Conservation (phyloP, 768 basidiomycete genomes). For the Austroboletus eburneus region DNA sequence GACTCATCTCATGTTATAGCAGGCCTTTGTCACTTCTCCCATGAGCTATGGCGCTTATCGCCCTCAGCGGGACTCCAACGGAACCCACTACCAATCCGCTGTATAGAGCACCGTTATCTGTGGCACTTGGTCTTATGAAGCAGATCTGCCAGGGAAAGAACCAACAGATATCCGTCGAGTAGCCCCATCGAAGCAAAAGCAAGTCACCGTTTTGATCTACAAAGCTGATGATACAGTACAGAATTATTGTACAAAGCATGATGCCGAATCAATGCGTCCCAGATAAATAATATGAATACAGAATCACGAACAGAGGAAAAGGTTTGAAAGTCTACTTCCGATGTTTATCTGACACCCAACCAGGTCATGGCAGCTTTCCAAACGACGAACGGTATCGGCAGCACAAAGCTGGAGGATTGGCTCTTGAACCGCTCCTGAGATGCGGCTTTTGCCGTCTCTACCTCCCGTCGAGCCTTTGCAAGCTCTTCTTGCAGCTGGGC, state of each 20-base stretch:
- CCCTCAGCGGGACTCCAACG: too few species aligned
- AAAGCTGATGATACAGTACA: slow-evolving; percentile 1
- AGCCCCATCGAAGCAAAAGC: background rate
- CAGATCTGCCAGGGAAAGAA: too few species aligned
- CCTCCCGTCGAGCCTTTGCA: slow-evolving; percentile 25
- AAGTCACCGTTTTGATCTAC: background rate
- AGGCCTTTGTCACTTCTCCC: too few species aligned
- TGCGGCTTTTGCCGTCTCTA: slow-evolving; percentile 17
- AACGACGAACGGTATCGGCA: slow-evolving; percentile 33
- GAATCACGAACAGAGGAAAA: background rate
- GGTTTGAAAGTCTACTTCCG: background rate
- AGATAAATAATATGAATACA: slow-evolving; percentile 17
- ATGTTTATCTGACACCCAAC: slow-evolving; percentile 25
- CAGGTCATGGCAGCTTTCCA: slow-evolving; percentile 33
- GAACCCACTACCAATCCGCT: too few species aligned
- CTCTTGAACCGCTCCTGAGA: slow-evolving; percentile 28
- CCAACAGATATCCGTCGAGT: background rate
- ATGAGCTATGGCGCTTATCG: too few species aligned
- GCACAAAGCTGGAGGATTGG: slow-evolving; percentile 26
- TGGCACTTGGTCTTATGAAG: too few species aligned
- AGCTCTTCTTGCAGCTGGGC: slow-evolving; percentile 31
- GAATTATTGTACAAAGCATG: slow-evolving; percentile 2
- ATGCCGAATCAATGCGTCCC: background rate
- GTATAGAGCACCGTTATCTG: too few species aligned
- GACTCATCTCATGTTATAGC: too few species aligned